Percentiles rank a stretch among this genome's conserved stretches.
Conservation (phyloP, 352 stramenopile species). For the Pythium biforme region DNA sequence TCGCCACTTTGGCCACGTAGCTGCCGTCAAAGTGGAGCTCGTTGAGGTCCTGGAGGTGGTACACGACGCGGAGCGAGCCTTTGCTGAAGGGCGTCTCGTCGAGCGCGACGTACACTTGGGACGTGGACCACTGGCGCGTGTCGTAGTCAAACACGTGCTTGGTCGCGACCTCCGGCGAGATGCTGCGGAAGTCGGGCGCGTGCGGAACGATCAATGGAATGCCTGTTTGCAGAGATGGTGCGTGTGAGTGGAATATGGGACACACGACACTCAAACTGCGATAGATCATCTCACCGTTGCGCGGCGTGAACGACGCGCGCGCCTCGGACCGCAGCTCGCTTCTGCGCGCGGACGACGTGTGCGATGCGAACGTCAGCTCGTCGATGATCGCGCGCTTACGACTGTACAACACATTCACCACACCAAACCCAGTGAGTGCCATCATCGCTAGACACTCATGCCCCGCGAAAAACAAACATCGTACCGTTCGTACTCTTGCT, state of each 20-base stretch:
- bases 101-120: slow-evolving; percentile 64
- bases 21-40: slow-evolving; percentile 35
- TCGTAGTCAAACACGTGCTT: slow-evolving; percentile 84
- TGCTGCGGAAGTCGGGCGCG: slow-evolving; percentile 57
- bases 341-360: slow-evolving; percentile 23
- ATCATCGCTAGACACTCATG: too few species aligned
- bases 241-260: neutral
- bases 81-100: slow-evolving; percentile 85
- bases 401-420: slow-evolving; percentile 23
- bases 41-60: slow-evolving; percentile 73
- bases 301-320: slow-evolving; percentile 16
- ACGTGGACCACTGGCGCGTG: slow-evolving; percentile 68
- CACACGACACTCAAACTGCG: neutral
- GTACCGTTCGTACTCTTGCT: slow-evolving; percentile 76
- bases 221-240: slow-evolving; percentile 19
- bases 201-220: slow-evolving; percentile 81
- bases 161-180: slow-evolving; percentile 56
- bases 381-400: slow-evolving; percentile 76
- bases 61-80: slow-evolving; percentile 76
- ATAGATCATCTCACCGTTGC: slow-evolving; percentile 20
- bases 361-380: slow-evolving; percentile 58
- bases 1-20: slow-evolving; percentile 85
- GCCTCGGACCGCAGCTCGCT: slow-evolving; percentile 25
- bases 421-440: neutral
- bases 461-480: neutral